Percentiles rank a stretch among this genome's conserved stretches.
Evolutionary conservation across 306 rosid genomes (phyloP).

Genomic region (Cyamopsis tetragonoloba): DNA sequence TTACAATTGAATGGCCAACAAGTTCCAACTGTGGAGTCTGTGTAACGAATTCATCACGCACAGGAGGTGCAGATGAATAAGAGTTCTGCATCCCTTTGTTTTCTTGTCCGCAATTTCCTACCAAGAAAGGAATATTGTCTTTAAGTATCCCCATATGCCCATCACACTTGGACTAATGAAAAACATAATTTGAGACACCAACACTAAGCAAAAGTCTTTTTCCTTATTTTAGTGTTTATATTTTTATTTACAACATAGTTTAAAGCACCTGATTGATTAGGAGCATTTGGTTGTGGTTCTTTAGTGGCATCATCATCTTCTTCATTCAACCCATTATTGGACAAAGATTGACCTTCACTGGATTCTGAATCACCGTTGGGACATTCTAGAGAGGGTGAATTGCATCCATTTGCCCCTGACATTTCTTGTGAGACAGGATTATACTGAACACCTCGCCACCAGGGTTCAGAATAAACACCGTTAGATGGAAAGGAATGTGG

Average conservation of each 20-base stretch:
- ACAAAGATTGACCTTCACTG: constrained; percentile 58
- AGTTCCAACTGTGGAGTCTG: constrained; percentile 77
- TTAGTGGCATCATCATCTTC: constrained; percentile 58
- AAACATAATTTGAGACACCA: neutral
- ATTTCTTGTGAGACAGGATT: constrained; percentile 38
- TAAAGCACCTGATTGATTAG: constrained; percentile 57
- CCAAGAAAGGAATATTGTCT: constrained; percentile 1
- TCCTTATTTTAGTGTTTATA: neutral
- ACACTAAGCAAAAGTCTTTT: neutral
- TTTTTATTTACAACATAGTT: neutral
- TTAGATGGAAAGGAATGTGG: constrained; percentile 41
- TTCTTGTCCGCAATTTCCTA: constrained; percentile 50
- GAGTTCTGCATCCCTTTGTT: constrained; percentile 45
- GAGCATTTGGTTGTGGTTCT: constrained; percentile 39
- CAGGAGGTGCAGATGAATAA: constrained; percentile 31
- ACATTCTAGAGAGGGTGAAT: constrained; percentile 62
- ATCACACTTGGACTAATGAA: neutral
- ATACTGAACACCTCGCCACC: constrained; percentile 66
- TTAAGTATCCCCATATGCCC: neutral
- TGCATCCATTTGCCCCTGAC: constrained; percentile 45
- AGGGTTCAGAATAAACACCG: constrained; percentile 57
- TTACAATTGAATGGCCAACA: constrained; percentile 76
- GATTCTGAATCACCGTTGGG: constrained; percentile 69
- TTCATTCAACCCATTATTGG: constrained; percentile 54
- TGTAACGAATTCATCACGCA: constrained; percentile 40